These are phyloP conservation scores for Sclerotinia trifoliorum DNA, from an alignment of 2,329 filamentous ascomycete species.

Conservation along the genomic window DNA sequence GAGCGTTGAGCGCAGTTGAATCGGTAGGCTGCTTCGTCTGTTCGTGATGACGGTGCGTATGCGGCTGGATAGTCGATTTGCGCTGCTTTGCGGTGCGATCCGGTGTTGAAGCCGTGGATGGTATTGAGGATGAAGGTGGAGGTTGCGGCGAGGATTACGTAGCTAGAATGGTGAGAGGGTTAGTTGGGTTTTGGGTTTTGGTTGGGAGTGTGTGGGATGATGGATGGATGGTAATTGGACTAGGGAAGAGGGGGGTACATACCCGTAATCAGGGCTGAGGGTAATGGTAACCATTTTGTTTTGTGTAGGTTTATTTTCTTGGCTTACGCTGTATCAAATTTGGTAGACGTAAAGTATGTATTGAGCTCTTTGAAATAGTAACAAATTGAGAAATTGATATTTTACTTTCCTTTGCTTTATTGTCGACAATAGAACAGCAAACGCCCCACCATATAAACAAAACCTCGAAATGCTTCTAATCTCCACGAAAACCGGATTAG, in stretches of 20 bases:
- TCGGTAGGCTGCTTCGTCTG: constrained; percentile 42
- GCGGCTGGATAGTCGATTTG: constrained; percentile 56
- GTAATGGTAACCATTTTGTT: constrained; percentile 36
- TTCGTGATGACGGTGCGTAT: constrained; percentile 45
- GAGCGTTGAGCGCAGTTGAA: constrained; percentile 68
- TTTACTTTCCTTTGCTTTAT: background rate
- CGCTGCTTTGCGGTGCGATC: constrained; percentile 50
- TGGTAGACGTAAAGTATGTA: background rate
- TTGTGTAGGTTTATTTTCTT: background rate
- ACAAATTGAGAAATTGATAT: background rate
- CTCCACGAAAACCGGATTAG: background rate
- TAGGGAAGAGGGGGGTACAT: constrained; percentile 18
- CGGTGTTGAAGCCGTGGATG: constrained; percentile 51
- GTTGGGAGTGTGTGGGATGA: background rate
- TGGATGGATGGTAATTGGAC: background rate
- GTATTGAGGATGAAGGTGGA: constrained; percentile 58
- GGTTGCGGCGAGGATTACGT: constrained; percentile 58
- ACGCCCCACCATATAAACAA: background rate
- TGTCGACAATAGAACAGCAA: background rate
- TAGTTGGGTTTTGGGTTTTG: constrained; percentile 36
- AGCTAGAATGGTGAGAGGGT: constrained; percentile 49
- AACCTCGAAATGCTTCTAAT: background rate
- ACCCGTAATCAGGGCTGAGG: constrained; percentile 39
- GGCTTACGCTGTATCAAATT: background rate
- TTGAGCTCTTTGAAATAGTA: too few relatives aligned